A percentile compares a stretch with the other conserved stretches of the same genome.
Evolutionary conservation across 805 yeast genomes (phyloP).

Genomic region (Kuraishia molischiana): DNA sequence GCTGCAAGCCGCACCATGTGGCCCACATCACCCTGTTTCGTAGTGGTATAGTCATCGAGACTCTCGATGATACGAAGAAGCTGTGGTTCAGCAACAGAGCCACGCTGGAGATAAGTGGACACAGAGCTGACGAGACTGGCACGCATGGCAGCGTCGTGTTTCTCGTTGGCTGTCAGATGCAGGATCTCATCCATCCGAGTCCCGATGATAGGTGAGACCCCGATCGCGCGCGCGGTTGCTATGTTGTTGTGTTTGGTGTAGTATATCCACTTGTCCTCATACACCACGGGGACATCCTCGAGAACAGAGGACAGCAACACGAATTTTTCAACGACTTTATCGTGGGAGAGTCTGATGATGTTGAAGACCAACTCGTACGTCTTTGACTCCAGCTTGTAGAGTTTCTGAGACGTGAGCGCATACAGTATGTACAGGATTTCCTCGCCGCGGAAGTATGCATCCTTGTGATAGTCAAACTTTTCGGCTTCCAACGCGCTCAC

Average conservation of each 20-base stretch:
- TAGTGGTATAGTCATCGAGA: slow-evolving; percentile 68
- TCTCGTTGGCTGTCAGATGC: slow-evolving; percentile 14
- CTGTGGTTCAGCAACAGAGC: slow-evolving; percentile 7
- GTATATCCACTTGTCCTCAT: slow-evolving; percentile 21
- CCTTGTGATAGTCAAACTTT: slow-evolving; percentile 23
- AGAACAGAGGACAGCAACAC: slow-evolving; percentile 14
- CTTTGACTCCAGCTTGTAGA: slow-evolving; percentile 5
- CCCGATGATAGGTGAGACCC: slow-evolving; percentile 13
- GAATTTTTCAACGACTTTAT: slow-evolving; percentile 17
- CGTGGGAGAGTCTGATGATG: slow-evolving; percentile 16
- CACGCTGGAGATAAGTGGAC: slow-evolving; percentile 12
- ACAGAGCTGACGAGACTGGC: slow-evolving; percentile 15
- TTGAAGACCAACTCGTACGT: slow-evolving; percentile 15
- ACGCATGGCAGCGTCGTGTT: slow-evolving; percentile 18
- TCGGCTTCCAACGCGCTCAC: slow-evolving; percentile 5
- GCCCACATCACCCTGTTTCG: slow-evolving; percentile 91
- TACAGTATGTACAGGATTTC: slow-evolving; percentile 19
- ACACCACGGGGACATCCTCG: slow-evolving; percentile 7
- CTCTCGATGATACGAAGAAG: slow-evolving; percentile 17
- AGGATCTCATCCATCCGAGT: slow-evolving; percentile 14
- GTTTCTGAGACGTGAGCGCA: slow-evolving; percentile 1
- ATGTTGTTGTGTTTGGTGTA: slow-evolving; percentile 29
- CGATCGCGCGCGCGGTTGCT: slow-evolving; percentile 26
- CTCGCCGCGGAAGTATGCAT: slow-evolving; percentile 25
- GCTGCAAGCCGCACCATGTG: slow-evolving; percentile 53